phyloP scores from a whole-genome alignment of 352 stramenopile species.

The Phytopythium boreale region DNA sequence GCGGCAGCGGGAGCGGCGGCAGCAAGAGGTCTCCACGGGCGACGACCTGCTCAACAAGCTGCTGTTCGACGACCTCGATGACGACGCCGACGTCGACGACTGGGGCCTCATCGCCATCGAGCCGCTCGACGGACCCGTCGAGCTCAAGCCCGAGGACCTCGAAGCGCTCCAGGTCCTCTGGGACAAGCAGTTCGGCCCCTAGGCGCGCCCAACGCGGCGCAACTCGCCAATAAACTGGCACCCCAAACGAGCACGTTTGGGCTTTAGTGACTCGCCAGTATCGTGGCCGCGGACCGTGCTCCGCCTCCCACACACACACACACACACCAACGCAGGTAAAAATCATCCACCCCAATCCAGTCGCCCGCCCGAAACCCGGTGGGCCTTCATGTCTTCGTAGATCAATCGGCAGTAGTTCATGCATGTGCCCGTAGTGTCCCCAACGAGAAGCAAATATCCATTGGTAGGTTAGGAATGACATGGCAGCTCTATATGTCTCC shows the following conservation, averaged over 20 bases:
- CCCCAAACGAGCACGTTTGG: neutral
- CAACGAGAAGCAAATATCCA: neutral
- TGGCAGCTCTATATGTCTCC: neutral
- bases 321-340: neutral
- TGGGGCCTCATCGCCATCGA: constrained; percentile 23
- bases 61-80: constrained; percentile 25
- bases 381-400: neutral
- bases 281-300: neutral
- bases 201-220: neutral
- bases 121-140: constrained; percentile 20
- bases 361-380: neutral
- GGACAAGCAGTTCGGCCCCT: constrained; percentile 10
- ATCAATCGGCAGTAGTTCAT: neutral
- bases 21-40: constrained; percentile 1
- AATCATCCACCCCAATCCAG: neutral
- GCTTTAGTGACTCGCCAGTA: neutral
- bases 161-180: constrained; percentile 24
- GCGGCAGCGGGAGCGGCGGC: constrained; percentile 19
- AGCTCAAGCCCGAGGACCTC: constrained; percentile 27
- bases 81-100: constrained; percentile 26
- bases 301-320: neutral
- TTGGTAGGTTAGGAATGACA: neutral
- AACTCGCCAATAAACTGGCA: neutral
- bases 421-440: neutral
- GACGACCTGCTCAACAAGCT: constrained; percentile 9